phyloP scores from a whole-genome alignment of 2,329 filamentous ascomycete species.

The Epichloe gansuensis region DNA sequence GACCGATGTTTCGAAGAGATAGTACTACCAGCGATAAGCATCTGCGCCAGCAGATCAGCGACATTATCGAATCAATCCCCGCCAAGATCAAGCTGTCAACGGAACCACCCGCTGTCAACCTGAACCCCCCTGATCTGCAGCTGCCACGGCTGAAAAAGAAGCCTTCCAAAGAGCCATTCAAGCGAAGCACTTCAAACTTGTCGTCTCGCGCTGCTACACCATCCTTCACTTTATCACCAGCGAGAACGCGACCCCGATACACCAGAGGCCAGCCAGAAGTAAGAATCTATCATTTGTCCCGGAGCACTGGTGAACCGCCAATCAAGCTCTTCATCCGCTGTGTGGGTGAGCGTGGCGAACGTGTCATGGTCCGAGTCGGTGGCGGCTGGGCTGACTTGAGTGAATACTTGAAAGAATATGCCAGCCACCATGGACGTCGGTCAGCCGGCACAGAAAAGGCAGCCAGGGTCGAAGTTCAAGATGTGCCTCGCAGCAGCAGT shows the following conservation, averaged over 20 bases:
- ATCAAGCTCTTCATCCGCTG: slow-evolving; percentile 91
- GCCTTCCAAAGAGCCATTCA: slow-evolving; percentile 28
- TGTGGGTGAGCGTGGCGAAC: slow-evolving; percentile 78
- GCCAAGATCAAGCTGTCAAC: slow-evolving; percentile 63
- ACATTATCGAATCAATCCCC: slow-evolving; percentile 65
- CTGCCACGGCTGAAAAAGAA: slow-evolving; percentile 33
- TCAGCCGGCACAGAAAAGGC: slow-evolving; percentile 30
- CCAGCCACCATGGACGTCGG: slow-evolving; percentile 75
- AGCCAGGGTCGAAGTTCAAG: slow-evolving; percentile 46
- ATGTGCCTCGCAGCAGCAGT: slow-evolving; percentile 26
- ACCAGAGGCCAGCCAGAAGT: slow-evolving; percentile 56
- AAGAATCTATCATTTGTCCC: slow-evolving; percentile 82
- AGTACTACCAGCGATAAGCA: slow-evolving; percentile 46
- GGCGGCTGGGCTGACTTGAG: slow-evolving; percentile 97
- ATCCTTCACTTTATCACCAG: slow-evolving; percentile 58
- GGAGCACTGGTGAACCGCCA: slow-evolving; percentile 70
- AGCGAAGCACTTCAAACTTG: slow-evolving; percentile 36
- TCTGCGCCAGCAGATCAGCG: slow-evolving; percentile 66
- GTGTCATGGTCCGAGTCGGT: slow-evolving; percentile 95
- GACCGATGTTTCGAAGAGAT: slow-evolving; percentile 15
- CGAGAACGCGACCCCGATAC: slow-evolving; percentile 36
- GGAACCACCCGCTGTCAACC: slow-evolving; percentile 34
- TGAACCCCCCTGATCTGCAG: slow-evolving; percentile 47
- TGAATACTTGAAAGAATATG: slow-evolving; percentile 90
- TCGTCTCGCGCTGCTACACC: slow-evolving; percentile 49